Base-by-base conservation (phyloP, 2,329 filamentous ascomycete genomes). In the Ophiostoma himal-ulmi region DNA sequence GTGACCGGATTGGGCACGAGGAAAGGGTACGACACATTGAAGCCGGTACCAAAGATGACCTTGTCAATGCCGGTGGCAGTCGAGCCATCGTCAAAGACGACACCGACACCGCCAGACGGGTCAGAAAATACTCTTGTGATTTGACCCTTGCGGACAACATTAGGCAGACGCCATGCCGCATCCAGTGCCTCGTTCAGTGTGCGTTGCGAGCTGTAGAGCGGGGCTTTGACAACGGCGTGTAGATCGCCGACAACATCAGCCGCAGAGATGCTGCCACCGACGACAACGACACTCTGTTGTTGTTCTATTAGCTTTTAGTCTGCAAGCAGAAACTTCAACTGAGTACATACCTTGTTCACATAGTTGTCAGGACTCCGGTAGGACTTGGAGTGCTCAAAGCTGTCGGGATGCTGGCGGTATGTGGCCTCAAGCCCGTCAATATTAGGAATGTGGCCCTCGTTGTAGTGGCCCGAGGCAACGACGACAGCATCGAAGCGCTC, bases 21-120 rank as follows among this genome's bases (percentile, higher is more conserved):
- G 74, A 91, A 92, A 0, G 89, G 89, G 1, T 39, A 26, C 13
- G 54, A 85, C 81, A 85, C 88, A 0, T 82, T 82, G 74, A 87
- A 88, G 0, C 86, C 86, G 0, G 86, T 89, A 6, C 83, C 86
- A 71, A 88, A 86, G 57, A 89, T 83, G 48, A 89, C 80, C 68
- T 84, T 77, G 72, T 89, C 86, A 7, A 88, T 82, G 7, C 83
- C 78, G 0, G 81, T 75, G 0, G 85, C 77, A 0, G 74, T 78
- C 0, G 81, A 81, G 0, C 85, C 85, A 67, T 88, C 84, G 62
- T 81, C 80, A 68, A 88, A 87, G 52, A 60, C 3, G 8, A 57
- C 39, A 44, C 39, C 39, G 2, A 44, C 39, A 3, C 39, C 14
- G 14, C 39, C 7, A 44, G 39, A 10, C 5, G 39, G 3, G 39